Base-by-base conservation (phyloP, 2,329 filamentous ascomycete genomes). In the Cordyceps farinosa region DNA sequence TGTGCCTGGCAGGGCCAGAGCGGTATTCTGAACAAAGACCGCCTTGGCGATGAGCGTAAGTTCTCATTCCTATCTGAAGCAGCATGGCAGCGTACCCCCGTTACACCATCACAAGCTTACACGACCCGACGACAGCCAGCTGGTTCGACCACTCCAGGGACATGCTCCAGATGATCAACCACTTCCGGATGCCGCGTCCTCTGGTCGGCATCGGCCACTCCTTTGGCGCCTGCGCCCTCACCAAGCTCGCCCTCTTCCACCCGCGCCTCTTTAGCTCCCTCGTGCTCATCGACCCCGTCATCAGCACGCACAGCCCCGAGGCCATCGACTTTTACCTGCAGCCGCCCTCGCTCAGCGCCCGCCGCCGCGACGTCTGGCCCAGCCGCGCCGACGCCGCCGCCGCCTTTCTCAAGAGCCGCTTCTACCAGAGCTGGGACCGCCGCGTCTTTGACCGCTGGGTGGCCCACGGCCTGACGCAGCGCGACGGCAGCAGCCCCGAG, bases 91-190 rank as follows among this genome's bases (percentile, higher is more conserved):
- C 22, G 22, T 22, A 22, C 22, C 22, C 22, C 22, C 22, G 22
- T 22, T 22, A 22, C 22, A 22, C 22, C 22, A 22, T 22, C 22
- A 22, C 22, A 22, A 22, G 22, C 55, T 59, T 4, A 59, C 27
- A 50, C 38, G 44, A 29, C 13, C 4, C 38, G 6, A 6, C 29
- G n/a, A 40, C 67, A 93, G 90, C 92, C 42, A 87, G 86, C 69
- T 98, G 93, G 93, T 83, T 88, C 66, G 94, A 98, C 76, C 88
- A 95, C 73, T 79, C 90, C 52, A 87, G 93, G 53, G 94, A 98
- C 74, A 84, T 97, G 4, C 82, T 95, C 22, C 87, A 94, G 71
- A 84, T 97, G 76, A 84, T 95, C 78, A 97, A 97, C 76, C 82
- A 86, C 61, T 94, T 97, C 77, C 90, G 91, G 48, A 78, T 82